These are phyloP conservation scores for Mollisiaceae sp. DNA, from an alignment of 2,329 filamentous ascomycete species.

Conservation along the genomic window DNA sequence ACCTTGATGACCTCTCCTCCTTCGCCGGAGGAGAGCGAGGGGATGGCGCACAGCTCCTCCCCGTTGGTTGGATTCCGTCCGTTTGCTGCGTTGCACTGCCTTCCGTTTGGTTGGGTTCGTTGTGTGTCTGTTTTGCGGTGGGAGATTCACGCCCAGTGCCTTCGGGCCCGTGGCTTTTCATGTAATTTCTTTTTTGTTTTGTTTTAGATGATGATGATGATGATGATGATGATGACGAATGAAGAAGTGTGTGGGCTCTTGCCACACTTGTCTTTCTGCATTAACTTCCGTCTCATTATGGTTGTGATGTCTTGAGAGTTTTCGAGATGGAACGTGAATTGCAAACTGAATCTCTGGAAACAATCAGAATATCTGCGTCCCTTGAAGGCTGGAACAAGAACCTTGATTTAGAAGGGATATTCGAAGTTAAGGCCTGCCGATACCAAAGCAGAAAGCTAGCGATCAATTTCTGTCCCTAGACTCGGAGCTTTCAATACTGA, in stretches of 20 bases:
- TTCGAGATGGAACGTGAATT: not conserved
- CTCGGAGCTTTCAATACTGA: too few relatives aligned
- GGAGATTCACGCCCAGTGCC: not conserved
- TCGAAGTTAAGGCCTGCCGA: too few relatives aligned
- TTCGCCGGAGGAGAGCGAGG: not conserved
- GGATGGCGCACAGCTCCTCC: not conserved
- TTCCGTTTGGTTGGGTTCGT: not conserved
- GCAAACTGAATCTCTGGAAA: too few relatives aligned
- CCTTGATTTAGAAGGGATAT: too few relatives aligned
- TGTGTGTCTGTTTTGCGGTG: slow-evolving; percentile 6
- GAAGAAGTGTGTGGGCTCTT: not conserved
- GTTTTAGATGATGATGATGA: not conserved
- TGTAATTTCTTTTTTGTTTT: not conserved
- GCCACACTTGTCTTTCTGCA: slow-evolving; percentile 1
- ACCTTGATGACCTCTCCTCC: not conserved
- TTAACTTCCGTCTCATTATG: not conserved
- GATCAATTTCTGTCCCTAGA: too few relatives aligned
- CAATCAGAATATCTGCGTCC: too few relatives aligned
- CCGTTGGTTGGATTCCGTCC: not conserved
- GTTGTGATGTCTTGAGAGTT: not conserved
- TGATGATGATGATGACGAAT: not conserved
- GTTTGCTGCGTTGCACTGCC: not conserved
- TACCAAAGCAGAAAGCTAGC: too few relatives aligned
- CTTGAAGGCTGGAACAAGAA: too few relatives aligned
- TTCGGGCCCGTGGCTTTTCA: slow-evolving; percentile 2